Evolutionary conservation across 169 alveolate species (phyloP).

Genomic region (Perkinsus marinus): DNA sequence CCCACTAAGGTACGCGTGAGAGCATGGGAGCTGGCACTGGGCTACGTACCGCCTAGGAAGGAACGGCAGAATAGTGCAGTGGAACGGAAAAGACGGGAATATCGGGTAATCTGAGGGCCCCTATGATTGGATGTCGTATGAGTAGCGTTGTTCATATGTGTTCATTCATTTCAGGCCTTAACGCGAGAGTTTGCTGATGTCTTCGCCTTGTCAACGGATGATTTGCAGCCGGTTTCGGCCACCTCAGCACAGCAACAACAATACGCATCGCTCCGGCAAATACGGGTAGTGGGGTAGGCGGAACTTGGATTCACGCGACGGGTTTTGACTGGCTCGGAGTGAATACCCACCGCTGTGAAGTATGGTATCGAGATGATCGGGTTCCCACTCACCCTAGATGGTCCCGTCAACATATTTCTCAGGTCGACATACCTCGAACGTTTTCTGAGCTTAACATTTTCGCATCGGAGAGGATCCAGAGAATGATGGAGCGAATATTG

Average conservation of each 20-base stretch:
- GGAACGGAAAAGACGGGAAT: neutral
- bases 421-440: conserved; percentile 76
- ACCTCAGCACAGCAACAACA: neutral
- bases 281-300: neutral
- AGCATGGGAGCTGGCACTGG: neutral
- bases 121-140: too few relatives aligned
- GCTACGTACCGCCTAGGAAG: neutral
- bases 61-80: neutral
- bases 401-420: conserved; percentile 8
- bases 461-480: conserved; percentile 52
- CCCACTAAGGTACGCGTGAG: neutral
- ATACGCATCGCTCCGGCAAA: neutral
- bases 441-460: conserved; percentile 52
- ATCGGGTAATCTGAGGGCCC: neutral
- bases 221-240: neutral
- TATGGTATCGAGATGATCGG: too few relatives aligned
- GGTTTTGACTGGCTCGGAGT: too few relatives aligned
- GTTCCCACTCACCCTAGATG: too few relatives aligned
- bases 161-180: neutral
- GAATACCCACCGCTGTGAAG: too few relatives aligned
- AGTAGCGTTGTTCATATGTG: neutral
- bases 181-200: neutral
- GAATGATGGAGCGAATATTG: conserved; percentile 68
- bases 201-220: neutral
- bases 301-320: too few relatives aligned